Percentiles rank a stretch among this genome's conserved stretches.
Evolutionary conservation across 805 yeast species (phyloP).

Genomic region (Candida awuae): DNA sequence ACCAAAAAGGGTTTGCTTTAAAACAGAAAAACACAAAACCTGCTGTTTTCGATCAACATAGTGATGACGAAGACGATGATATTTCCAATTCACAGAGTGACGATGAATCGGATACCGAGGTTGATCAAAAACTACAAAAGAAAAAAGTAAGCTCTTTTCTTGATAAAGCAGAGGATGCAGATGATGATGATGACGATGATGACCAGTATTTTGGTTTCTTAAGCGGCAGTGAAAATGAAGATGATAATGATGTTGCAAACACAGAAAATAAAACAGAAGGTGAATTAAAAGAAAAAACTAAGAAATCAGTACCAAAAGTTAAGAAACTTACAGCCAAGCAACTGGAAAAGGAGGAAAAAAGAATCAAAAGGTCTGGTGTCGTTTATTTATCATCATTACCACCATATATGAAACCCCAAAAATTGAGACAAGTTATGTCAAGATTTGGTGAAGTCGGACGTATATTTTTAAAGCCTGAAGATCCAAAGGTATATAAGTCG

Average conservation of each 20-base stretch:
- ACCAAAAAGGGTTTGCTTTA: not conserved
- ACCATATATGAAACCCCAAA: constrained; percentile 95
- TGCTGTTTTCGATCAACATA: not conserved
- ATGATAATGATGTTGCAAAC: constrained; percentile 18
- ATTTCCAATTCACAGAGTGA: not conserved
- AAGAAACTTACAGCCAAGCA: constrained; percentile 51
- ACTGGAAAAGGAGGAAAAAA: constrained; percentile 45
- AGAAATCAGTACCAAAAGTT: no score
- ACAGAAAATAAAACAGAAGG: constrained; percentile 12
- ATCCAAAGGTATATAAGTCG: constrained; percentile 49
- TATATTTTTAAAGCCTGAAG: constrained; percentile 81
- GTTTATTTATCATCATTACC: constrained; percentile 88
- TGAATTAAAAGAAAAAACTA: not conserved
- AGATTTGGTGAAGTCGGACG: constrained; percentile 87
- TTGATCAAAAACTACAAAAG: constrained; percentile 14
- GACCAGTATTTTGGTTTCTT: constrained; percentile 7
- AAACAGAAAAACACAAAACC: no score
- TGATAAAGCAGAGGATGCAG: constrained; percentile 13
- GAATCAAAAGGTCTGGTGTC: constrained; percentile 72
- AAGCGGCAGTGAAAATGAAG: constrained; percentile 20
- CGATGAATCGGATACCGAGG: constrained; percentile 3
- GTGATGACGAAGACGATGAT: constrained; percentile 4
- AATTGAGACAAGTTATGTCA: constrained; percentile 69
- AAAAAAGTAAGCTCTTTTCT: no score
- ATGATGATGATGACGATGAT: constrained; percentile 11